Conservation (phyloP, 139 green algal genomes). For the Chloropicon primus region DNA sequence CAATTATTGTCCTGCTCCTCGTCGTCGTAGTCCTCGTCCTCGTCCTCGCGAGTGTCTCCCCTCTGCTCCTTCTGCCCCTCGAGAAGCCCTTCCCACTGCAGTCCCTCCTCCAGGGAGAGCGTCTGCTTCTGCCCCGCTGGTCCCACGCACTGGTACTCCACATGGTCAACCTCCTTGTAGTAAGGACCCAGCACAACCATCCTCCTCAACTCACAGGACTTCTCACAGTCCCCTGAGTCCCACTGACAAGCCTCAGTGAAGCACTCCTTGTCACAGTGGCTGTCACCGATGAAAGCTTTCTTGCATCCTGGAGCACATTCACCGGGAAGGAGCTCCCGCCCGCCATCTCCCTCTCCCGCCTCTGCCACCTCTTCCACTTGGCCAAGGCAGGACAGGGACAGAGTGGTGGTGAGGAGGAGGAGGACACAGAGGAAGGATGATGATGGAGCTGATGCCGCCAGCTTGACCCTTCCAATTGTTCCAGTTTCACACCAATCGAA, state of each 20-base stretch:
- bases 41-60: neutral
- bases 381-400: too few relatives aligned
- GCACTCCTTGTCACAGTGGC: conserved; percentile 15
- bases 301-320: conserved; percentile 6
- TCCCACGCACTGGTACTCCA: conserved; percentile 17
- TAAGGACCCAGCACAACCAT: conserved; percentile 14
- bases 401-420: too few relatives aligned
- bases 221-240: conserved; percentile 13
- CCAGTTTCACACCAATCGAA: too few relatives aligned
- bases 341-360: neutral
- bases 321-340: neutral
- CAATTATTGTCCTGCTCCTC: neutral
- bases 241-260: conserved; percentile 9
- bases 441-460: too few relatives aligned
- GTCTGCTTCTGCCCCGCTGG: conserved; percentile 7
- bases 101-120: conserved; percentile 12
- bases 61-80: neutral
- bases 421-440: too few relatives aligned
- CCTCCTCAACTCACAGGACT: conserved; percentile 6
- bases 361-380: neutral
- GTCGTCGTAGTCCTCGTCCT: neutral
- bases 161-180: conserved; percentile 17
- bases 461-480: too few relatives aligned
- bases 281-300: conserved; percentile 10
- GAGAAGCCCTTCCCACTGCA: conserved; percentile 13